These are phyloP conservation scores for Marchantia paleacea DNA, from an alignment of 225 moss, liverwort and hornwort species.

Conservation along the genomic window DNA sequence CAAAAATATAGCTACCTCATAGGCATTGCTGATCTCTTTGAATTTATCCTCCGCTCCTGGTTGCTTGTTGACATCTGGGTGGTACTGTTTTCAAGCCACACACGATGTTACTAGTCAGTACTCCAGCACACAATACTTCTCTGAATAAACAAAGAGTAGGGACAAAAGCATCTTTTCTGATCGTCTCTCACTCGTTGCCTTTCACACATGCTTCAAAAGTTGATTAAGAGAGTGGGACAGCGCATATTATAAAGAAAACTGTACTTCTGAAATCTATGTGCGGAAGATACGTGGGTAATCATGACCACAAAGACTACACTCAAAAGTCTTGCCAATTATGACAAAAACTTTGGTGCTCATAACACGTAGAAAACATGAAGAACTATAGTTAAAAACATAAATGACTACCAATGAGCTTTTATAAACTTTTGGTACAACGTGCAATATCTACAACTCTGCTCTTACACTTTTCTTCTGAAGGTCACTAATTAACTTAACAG, in stretches of 20 bases:
- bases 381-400: too few species aligned
- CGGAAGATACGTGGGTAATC: background rate
- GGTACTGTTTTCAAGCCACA: constrained; percentile 51
- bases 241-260: background rate
- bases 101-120: background rate
- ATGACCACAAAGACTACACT: background rate
- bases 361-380: too few species aligned
- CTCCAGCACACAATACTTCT: background rate
- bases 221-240: background rate
- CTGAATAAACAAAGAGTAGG: background rate
- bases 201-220: background rate
- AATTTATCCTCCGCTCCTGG: constrained; percentile 94
- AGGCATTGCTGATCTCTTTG: constrained; percentile 98
- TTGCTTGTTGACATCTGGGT: constrained; percentile 97
- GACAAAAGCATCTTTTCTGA: background rate
- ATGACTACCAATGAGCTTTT: too few species aligned
- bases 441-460: too few species aligned
- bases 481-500: too few species aligned
- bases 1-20: constrained; percentile 57
- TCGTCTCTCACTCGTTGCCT: background rate
- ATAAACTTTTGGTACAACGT: too few species aligned
- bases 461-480: too few species aligned
- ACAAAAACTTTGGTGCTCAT: too few species aligned
- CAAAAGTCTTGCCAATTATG: too few species aligned
- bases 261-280: background rate